A percentile compares a stretch with the other conserved stretches of the same genome.
These are phyloP conservation scores for Rhododendron mucronatum DNA, from an alignment of 148 eudicot genomes.

Conservation along the genomic window DNA sequence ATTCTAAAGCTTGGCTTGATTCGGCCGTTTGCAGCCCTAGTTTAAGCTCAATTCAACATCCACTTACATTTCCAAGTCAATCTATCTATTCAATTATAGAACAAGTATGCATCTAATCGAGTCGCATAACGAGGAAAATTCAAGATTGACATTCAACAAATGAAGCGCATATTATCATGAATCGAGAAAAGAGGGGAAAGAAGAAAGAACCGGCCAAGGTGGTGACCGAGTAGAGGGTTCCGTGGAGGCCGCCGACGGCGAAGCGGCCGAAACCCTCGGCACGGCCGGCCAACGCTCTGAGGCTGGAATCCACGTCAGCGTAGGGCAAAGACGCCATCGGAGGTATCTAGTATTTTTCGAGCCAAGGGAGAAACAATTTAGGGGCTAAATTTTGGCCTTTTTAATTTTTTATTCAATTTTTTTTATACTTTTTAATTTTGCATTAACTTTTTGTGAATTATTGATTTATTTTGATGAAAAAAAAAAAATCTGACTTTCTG, in stretches of 20 bases:
- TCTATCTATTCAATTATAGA: not conserved
- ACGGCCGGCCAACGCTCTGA: constrained; percentile 38
- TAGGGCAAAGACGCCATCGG: constrained; percentile 25
- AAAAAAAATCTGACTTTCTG: no score
- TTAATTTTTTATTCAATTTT: no score
- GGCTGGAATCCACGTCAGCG: constrained; percentile 29
- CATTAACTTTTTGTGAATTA: no score
- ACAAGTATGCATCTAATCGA: no score
- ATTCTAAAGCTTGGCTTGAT: no score
- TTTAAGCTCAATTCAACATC: not conserved
- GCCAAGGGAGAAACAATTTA: not conserved
- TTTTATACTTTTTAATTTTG: no score
- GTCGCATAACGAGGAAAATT: not conserved
- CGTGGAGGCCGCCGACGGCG: constrained; percentile 41
- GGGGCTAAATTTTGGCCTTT: not conserved
- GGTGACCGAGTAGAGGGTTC: constrained; percentile 32
- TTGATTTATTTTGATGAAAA: no score
- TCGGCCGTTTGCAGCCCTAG: no score
- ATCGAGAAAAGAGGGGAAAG: not conserved
- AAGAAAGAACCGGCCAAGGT: constrained; percentile 31
- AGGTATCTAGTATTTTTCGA: not conserved
- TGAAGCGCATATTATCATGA: not conserved
- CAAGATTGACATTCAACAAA: not conserved
- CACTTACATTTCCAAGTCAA: not conserved
- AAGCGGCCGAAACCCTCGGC: constrained; percentile 50